Percentiles rank a stretch among this genome's conserved stretches.
Evolutionary conservation across 164 flowering plant species (phyloP).

Genomic region (Warburgia ugandensis): DNA sequence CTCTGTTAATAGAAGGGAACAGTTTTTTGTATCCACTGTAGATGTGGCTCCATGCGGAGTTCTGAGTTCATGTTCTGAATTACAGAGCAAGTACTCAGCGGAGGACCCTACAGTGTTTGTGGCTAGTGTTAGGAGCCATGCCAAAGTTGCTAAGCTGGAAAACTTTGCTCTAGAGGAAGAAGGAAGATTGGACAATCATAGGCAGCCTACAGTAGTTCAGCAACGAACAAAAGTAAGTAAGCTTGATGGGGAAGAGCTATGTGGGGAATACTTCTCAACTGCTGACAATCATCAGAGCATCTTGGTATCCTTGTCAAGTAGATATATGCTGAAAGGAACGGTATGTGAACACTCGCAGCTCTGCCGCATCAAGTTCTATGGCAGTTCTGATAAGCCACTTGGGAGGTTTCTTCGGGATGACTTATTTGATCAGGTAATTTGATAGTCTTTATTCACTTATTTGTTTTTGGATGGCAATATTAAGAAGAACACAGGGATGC

Average conservation of each 20-base stretch:
- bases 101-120: no score
- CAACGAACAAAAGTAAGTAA: conserved; percentile 18
- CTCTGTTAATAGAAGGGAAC: no score
- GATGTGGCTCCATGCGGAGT: no score
- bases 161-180: conserved; percentile 12
- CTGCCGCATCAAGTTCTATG: conserved; percentile 80
- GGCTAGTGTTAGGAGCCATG: not conserved
- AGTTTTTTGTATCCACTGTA: no score
- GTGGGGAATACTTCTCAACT: conserved; percentile 48
- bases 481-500: no score
- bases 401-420: conserved; percentile 84
- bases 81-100: no score
- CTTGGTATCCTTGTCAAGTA: conserved; percentile 79
- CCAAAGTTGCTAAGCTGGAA: not conserved
- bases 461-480: no score
- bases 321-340: conserved; percentile 59
- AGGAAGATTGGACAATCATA: conserved; percentile 5
- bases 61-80: no score
- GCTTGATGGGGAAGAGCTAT: conserved; percentile 31
- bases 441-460: no score
- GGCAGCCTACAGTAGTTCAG: no score
- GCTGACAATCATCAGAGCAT: conserved; percentile 77
- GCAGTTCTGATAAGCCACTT: conserved; percentile 85
- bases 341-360: conserved; percentile 86
- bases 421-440: conserved; percentile 87